A percentile compares a stretch with the other conserved stretches of the same genome.
phyloP scores from a whole-genome alignment of 768 basidiomycete species.

The Lactarius deliciosus region DNA sequence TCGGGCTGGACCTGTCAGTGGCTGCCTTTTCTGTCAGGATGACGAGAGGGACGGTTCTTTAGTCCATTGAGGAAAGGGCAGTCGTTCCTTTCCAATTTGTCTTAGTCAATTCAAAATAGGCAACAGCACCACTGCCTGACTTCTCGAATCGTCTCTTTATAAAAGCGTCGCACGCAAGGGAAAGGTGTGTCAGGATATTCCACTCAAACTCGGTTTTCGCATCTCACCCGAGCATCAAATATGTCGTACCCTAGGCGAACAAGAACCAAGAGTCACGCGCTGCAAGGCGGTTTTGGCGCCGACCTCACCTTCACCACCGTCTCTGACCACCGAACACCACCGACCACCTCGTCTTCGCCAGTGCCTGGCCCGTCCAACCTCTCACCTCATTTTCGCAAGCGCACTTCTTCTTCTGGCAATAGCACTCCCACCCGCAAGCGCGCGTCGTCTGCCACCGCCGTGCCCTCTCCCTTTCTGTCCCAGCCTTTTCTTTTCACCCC shows the following conservation, averaged over 20 bases:
- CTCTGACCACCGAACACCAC: background rate
- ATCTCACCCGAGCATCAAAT: conserved; percentile 23
- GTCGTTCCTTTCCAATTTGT: background rate
- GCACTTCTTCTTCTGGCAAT: background rate
- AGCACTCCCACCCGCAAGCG: conserved; percentile 19
- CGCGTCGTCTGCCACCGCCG: conserved; percentile 18
- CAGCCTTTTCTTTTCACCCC: conserved; percentile 23
- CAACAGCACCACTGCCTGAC: background rate
- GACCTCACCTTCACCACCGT: background rate
- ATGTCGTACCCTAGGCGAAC: conserved; percentile 23
- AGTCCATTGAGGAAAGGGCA: too few species aligned
- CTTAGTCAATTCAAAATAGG: background rate
- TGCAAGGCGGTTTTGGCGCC: background rate
- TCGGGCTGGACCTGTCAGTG: background rate
- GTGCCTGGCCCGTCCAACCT: conserved; percentile 3
- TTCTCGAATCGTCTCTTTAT: background rate
- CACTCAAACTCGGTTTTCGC: conserved; percentile 2
- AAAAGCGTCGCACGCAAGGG: background rate
- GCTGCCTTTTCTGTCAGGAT: background rate
- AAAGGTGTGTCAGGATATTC: conserved; percentile 16
- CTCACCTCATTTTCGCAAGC: conserved; percentile 5
- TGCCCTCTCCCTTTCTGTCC: conserved; percentile 8
- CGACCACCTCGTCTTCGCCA: background rate
- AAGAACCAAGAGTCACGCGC: conserved; percentile 8
- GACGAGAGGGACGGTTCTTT: background rate